Evolutionary conservation across 2,329 filamentous ascomycete genomes (phyloP).

Genomic region (Pseudogymnoascus verrucosus): DNA sequence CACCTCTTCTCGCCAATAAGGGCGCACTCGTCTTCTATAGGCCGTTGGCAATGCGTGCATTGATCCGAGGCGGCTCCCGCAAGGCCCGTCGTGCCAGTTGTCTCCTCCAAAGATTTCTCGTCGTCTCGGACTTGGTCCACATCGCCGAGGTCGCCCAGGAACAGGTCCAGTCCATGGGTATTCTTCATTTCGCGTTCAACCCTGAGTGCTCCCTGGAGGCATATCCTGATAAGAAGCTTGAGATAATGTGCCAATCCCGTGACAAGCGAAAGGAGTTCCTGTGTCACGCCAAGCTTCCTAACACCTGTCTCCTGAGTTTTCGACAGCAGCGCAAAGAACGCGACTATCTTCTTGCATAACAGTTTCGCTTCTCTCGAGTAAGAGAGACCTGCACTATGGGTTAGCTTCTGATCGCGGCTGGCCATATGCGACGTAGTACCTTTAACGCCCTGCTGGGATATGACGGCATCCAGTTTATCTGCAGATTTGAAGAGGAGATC

Average conservation of each 20-base stretch:
- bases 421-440: constrained; percentile 43
- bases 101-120: constrained; percentile 60
- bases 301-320: constrained; percentile 91
- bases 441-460: constrained; percentile 64
- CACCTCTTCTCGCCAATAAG: constrained; percentile 68
- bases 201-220: constrained; percentile 84
- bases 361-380: constrained; percentile 96
- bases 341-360: constrained; percentile 98
- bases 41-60: constrained; percentile 70
- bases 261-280: constrained; percentile 94
- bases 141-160: constrained; percentile 75
- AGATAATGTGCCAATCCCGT: constrained; percentile 95
- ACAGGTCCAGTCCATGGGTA: constrained; percentile 68
- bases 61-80: constrained; percentile 76
- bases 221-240: constrained; percentile 94
- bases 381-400: constrained; percentile 55
- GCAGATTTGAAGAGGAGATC: constrained; percentile 86
- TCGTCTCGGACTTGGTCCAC: constrained; percentile 71
- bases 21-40: constrained; percentile 91
- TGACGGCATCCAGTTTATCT: constrained; percentile 71
- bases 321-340: constrained; percentile 90
- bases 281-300: constrained; percentile 87
- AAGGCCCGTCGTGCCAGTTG: constrained; percentile 55
- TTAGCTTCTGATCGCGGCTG: neutral
- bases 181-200: constrained; percentile 76